phyloP scores from a whole-genome alignment of 2,329 filamentous ascomycete species.

The Akanthomyces muscarius region DNA sequence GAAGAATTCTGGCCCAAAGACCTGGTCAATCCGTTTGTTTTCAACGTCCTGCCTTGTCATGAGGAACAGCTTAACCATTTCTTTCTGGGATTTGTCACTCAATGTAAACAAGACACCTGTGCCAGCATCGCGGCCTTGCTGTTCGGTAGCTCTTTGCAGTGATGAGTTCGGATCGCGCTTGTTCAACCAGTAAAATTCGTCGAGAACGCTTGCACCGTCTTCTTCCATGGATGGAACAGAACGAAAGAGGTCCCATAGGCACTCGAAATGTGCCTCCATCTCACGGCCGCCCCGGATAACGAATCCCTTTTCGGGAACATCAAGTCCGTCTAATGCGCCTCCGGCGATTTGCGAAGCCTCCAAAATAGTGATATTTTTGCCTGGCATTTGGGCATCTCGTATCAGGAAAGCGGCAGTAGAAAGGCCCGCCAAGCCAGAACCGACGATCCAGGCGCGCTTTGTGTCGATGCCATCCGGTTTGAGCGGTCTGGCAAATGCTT shows the following conservation, averaged over 20 bases:
- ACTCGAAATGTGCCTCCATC: conserved; percentile 29
- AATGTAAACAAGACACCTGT: conserved; percentile 19
- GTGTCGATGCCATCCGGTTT: not conserved
- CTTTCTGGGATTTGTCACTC: conserved; percentile 25
- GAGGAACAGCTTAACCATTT: conserved; percentile 21
- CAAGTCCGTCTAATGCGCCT: conserved; percentile 28
- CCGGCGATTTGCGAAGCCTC: not conserved
- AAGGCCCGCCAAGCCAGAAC: not conserved
- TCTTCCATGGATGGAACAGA: conserved; percentile 28
- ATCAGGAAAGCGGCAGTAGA: not conserved
- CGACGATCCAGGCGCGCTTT: not conserved
- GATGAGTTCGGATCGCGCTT: conserved; percentile 20
- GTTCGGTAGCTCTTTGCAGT: conserved; percentile 28
- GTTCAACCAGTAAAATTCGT: conserved; percentile 32
- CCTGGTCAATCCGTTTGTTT: not conserved
- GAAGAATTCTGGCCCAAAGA: not conserved
- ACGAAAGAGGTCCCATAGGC: conserved; percentile 28
- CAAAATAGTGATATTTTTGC: not conserved
- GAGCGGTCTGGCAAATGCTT: not conserved
- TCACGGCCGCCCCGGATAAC: conserved; percentile 30
- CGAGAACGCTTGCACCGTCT: conserved; percentile 27
- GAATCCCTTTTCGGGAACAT: conserved; percentile 25
- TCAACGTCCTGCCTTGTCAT: not conserved
- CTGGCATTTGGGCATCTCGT: not conserved
- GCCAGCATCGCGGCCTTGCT: conserved; percentile 26